A percentile compares a stretch with the other conserved stretches of the same genome.
These are phyloP conservation scores for Talaromyces sp. DNA, from an alignment of 2,329 filamentous ascomycete genomes.

Conservation along the genomic window DNA sequence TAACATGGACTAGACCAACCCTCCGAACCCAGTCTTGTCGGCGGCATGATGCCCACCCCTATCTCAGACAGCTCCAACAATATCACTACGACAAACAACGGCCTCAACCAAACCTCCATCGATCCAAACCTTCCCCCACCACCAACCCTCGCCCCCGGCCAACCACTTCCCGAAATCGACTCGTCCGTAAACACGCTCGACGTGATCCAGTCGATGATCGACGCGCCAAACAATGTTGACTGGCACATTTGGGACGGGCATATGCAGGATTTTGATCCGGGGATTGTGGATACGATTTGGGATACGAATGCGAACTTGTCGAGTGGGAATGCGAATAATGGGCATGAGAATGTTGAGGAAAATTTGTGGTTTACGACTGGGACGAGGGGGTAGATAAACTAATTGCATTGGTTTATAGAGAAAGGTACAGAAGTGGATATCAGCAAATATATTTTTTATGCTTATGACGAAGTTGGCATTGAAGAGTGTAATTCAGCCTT, in stretches of 20 bases:
- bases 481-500: too few relatives aligned
- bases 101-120: not conserved
- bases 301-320: not conserved
- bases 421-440: too few relatives aligned
- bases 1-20: not conserved
- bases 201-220: conserved; percentile 30
- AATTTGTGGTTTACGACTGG: not conserved
- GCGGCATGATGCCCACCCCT: not conserved
- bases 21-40: not conserved
- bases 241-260: conserved; percentile 24
- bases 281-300: conserved; percentile 7
- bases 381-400: not conserved
- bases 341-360: not conserved
- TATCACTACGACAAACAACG: not conserved
- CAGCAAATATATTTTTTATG: too few relatives aligned
- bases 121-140: not conserved
- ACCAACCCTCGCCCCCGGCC: not conserved
- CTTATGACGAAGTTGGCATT: too few relatives aligned
- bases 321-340: not conserved
- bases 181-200: conserved; percentile 15
- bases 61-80: not conserved
- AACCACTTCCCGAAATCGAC: not conserved
- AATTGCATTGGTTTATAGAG: too few relatives aligned
- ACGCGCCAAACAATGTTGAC: conserved; percentile 25
- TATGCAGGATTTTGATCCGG: conserved; percentile 14